Evolutionary conservation across 23 red algal species (phyloP).

Genomic region (Gracilaria domingensis): DNA sequence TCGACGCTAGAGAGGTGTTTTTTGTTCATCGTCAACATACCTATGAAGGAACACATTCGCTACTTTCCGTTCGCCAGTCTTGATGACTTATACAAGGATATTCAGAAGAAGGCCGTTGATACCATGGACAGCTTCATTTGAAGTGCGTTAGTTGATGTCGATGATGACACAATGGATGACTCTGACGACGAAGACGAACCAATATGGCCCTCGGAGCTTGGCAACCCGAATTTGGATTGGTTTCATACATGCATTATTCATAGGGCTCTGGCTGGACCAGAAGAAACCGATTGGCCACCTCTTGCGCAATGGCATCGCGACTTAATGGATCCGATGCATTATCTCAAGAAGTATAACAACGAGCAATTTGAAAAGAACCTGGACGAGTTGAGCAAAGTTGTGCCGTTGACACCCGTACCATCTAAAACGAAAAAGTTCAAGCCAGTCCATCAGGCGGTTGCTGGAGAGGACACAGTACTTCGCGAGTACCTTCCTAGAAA

Average conservation of each 20-base stretch:
- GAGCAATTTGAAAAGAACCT: constrained; percentile 19
- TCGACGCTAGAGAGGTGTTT: constrained; percentile 18
- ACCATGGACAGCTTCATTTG: constrained; percentile 59
- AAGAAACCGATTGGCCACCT: constrained; percentile 35
- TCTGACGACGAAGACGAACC: constrained; percentile 40
- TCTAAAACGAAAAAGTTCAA: constrained; percentile 25
- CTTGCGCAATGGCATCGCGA: constrained; percentile 42
- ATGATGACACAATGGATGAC: constrained; percentile 13
- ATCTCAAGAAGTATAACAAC: background rate
- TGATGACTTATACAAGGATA: constrained; percentile 18
- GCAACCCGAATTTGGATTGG: constrained; percentile 69
- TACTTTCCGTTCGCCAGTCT: constrained; percentile 53
- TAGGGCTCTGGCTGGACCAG: constrained; percentile 36
- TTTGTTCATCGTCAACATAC: constrained; percentile 47
- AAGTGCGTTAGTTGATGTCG: background rate
- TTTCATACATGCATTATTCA: constrained; percentile 61
- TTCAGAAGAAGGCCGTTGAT: constrained; percentile 4
- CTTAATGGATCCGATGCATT: constrained; percentile 38
- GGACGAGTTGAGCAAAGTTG: constrained; percentile 12
- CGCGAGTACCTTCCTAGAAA: constrained; percentile 49
- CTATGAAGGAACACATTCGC: constrained; percentile 64
- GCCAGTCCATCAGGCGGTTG: constrained; percentile 38
- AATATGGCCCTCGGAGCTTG: constrained; percentile 44
- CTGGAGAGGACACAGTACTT: constrained; percentile 36
- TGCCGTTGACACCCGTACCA: constrained; percentile 24